Evolutionary conservation across 306 rosid genomes (phyloP).

Genomic region (Lathyrus tuberosus): DNA sequence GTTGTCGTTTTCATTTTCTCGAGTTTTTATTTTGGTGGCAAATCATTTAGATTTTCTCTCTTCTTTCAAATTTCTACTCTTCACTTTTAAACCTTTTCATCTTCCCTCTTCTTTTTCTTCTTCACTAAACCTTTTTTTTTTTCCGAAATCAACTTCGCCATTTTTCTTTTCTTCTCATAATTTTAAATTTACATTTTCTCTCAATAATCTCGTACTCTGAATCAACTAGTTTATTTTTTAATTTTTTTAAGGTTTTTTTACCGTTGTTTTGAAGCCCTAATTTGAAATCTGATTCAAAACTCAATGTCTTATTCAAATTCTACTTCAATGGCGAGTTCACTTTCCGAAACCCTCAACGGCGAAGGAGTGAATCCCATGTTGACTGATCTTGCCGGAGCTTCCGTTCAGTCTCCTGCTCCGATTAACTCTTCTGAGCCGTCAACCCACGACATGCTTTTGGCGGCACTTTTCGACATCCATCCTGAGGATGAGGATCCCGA

Average conservation of each 20-base stretch:
- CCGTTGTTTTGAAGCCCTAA: conserved; percentile 34
- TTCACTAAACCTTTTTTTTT: conserved; percentile 27
- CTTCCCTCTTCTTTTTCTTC: conserved; percentile 53
- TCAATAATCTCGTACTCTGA: background rate
- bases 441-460: background rate
- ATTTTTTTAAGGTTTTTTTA: background rate
- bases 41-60: conserved; percentile 37
- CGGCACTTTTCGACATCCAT: background rate
- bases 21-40: conserved; percentile 18
- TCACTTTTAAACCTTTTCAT: conserved; percentile 35
- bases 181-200: conserved; percentile 12
- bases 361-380: background rate
- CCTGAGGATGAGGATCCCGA: conserved; percentile 12
- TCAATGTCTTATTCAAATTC: conserved; percentile 11
- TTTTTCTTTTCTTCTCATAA: background rate
- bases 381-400: conserved; percentile 23
- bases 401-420: background rate
- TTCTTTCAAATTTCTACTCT: conserved; percentile 19
- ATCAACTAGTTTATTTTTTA: background rate
- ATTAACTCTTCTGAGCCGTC: background rate
- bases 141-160: background rate
- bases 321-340: conserved; percentile 12
- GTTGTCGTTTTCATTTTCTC: conserved; percentile 37
- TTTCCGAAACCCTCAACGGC: conserved; percentile 32
- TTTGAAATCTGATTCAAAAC: background rate